Base-by-base conservation (phyloP, 371 early-diverging fungal genomes). In the Neoconidiobolus thromboides region DNA sequence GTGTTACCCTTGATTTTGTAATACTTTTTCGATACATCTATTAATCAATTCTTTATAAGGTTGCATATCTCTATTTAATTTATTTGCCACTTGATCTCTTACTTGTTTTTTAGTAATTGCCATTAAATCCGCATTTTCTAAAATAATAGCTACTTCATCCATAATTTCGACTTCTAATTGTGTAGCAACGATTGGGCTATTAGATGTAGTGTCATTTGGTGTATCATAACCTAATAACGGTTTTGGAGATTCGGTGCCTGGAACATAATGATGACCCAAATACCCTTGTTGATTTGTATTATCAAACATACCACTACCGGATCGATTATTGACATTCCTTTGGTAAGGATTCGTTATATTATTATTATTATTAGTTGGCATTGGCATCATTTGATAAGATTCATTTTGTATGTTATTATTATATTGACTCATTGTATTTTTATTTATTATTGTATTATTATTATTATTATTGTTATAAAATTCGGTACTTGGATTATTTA, bases 41-140 rank as follows among this genome's bases (percentile, higher is more conserved):
- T 91, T 85, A 61, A 96, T 88, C 65, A 80, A 89, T 43, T 91
- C 90, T 68, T 85, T 85, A 67, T 78, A 71, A 2, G 76, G 58
- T 6, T 72, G 71, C 72, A 93, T 69, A 57, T 93, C 92, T 10
- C 86, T 67, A 1, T 86, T 85, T 70, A 86, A 91, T 43, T 78
- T 68, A 43, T 68, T 60, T 39, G 80, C 73, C 53, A 96, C 69
- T 62, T 89, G 82, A 61, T 89, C 86, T 2, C 96, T 69, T 38
- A 96, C 89, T 65, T 83, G 83, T 68, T 88, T 87, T 71, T 89
- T 89, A 39, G 90, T 86, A 60, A 87, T 73, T 26, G 76, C 70
- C 79, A 83, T 84, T 44, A 88, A 67, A 62, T 89, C 79, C n/a
- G 88, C 81, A 1, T 79, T 78, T 9, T 79, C 61, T 9, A 93